These are phyloP conservation scores for Zasmidium cellare DNA, from an alignment of 2,329 filamentous ascomycete species.

Conservation along the genomic window DNA sequence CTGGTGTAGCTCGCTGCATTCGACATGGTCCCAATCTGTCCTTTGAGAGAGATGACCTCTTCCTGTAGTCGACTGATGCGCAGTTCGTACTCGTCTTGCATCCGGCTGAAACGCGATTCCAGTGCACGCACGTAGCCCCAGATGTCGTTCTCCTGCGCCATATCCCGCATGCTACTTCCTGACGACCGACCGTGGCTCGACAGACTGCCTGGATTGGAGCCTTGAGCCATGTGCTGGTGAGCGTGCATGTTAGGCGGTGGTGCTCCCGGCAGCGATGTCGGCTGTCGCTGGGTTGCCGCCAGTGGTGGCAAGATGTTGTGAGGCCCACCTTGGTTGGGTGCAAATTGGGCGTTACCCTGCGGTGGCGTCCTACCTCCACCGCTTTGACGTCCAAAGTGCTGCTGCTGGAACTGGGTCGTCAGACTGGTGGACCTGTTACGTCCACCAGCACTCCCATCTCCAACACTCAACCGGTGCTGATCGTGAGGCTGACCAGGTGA, in stretches of 20 bases:
- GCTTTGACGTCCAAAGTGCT: constrained; percentile 61
- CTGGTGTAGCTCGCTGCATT: constrained; percentile 32
- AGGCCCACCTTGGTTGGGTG: constrained; percentile 31
- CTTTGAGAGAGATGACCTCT: constrained; percentile 41
- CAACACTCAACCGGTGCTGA: constrained; percentile 54
- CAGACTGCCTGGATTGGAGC: constrained; percentile 52
- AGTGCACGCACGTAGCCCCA: constrained; percentile 73
- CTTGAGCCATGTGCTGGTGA: constrained; percentile 34
- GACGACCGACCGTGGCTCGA: constrained; percentile 57
- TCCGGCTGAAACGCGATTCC: constrained; percentile 54
- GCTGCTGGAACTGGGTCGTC: constrained; percentile 65
- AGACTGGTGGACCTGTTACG: constrained; percentile 67
- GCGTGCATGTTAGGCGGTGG: constrained; percentile 41
- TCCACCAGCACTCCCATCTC: constrained; percentile 39
- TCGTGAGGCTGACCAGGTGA: constrained; percentile 61
- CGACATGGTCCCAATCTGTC: constrained; percentile 27
- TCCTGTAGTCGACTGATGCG: constrained; percentile 46
- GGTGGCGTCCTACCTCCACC: constrained; percentile 58
- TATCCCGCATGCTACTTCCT: constrained; percentile 64
- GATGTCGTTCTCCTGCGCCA: constrained; percentile 63
- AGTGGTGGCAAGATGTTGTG: constrained; percentile 43
- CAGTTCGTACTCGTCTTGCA: constrained; percentile 50
- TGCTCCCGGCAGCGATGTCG: constrained; percentile 20
- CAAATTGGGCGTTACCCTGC: constrained; percentile 44
- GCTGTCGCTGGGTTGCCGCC: constrained; percentile 22